Base-by-base conservation (phyloP, 2,329 filamentous ascomycete genomes). In the Camillea tinctor region DNA sequence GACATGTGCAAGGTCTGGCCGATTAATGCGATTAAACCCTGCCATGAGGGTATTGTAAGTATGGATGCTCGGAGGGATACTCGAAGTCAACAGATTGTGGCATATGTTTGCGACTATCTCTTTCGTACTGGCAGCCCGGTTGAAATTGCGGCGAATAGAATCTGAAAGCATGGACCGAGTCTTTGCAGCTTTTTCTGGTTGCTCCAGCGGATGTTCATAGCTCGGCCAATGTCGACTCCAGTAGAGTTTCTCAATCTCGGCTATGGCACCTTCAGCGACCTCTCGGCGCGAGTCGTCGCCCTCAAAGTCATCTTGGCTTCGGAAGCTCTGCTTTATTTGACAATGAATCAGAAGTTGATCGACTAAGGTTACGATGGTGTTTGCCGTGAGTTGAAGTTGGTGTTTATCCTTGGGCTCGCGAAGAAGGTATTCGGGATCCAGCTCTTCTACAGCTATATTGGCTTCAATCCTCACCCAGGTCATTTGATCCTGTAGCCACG, bases 41-140 rank as follows among this genome's bases (percentile, higher is more conserved):
- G 84, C 72, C 2, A 94, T 81, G 23, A 95, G 79, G 13, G 82
- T 81, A 69, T 93, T 93, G 76, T 88, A 92, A 3, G 88, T 92
- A 64, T 86, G 80, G 40, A 90, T 81, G 62, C 85, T 85, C 0
- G 90, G 89, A 0, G 86, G 83, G 19, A 84, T 78, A 1, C 81
- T 72, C 2, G 85, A 86, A 3, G 85, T 76, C 17, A 92, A 79
- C 2, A 95, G 76, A 69, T 91, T 92, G 73, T 88, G 88, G 72
- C 83, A 86, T 56, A 87, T 77, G 67, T 79, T 80, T n/a, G 70
- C 72, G 30, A 80, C 72, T 19, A 64, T 67, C 26, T 73, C 71
- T 36, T 69, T 71, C 24, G 66, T 57, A 21, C 59, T 59, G 6
- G 54, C 21, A n/a, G 67, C 60, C 7, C 64, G 59, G 54, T 70